A percentile compares a stretch with the other conserved stretches of the same genome.
phyloP scores from a whole-genome alignment of 352 stramenopile species.

The Phytophthora hybrid region DNA sequence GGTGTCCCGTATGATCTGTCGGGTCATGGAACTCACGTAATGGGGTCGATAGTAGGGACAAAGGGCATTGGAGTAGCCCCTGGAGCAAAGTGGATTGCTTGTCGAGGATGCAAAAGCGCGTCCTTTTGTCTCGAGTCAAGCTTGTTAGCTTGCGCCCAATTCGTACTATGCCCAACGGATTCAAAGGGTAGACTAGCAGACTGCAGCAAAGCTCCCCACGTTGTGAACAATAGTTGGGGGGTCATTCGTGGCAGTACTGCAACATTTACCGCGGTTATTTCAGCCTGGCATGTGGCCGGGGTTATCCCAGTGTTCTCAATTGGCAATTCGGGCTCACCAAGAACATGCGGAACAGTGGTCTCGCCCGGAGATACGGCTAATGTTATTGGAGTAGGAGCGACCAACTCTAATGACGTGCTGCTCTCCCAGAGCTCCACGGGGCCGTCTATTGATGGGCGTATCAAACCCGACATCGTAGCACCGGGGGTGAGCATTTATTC shows the following conservation, averaged over 20 bases:
- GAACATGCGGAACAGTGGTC: background rate
- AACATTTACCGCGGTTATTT: conserved; percentile 40
- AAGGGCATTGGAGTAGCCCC: conserved; percentile 41
- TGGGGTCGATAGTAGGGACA: conserved; percentile 28
- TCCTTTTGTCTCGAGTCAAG: conserved; percentile 39
- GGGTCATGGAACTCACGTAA: conserved; percentile 44
- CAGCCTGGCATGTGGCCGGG: background rate
- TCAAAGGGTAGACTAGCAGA: conserved; percentile 36
- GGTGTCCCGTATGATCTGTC: conserved; percentile 25
- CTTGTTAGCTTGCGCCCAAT: conserved; percentile 59
- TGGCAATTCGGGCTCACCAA: background rate
- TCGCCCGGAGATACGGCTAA: background rate
- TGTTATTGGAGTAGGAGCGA: background rate
- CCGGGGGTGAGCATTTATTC: background rate
- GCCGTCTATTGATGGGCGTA: background rate
- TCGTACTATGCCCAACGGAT: conserved; percentile 62
- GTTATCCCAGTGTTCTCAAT: background rate
- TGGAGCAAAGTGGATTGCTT: conserved; percentile 25
- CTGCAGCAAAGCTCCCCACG: conserved; percentile 50
- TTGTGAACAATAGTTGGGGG: conserved; percentile 44
- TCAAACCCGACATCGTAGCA: background rate
- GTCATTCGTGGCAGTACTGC: conserved; percentile 18
- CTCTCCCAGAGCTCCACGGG: background rate
- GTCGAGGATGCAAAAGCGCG: conserved; percentile 28
- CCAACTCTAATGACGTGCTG: background rate